phyloP scores from a whole-genome alignment of 495 filamentous ascomycete species.

The Lindgomyces ingoldianus region DNA sequence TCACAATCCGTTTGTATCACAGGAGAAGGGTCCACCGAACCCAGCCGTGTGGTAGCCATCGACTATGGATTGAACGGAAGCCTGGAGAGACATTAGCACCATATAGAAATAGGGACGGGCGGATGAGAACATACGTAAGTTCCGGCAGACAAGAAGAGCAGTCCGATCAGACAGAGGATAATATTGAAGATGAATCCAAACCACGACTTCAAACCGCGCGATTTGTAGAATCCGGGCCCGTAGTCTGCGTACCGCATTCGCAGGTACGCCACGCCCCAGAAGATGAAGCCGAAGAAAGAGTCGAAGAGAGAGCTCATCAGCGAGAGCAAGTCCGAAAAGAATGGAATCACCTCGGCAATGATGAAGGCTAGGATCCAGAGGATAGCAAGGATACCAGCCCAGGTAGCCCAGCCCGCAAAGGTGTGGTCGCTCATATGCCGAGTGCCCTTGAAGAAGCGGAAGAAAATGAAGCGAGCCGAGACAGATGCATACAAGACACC shows the following conservation, averaged over 20 bases:
- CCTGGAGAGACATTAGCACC: slow-evolving; percentile 20
- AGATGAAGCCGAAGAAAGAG: slow-evolving; percentile 92
- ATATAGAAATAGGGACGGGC: not conserved
- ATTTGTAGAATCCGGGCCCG: slow-evolving; percentile 60
- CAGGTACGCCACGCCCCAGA: slow-evolving; percentile 87
- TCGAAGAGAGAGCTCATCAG: slow-evolving; percentile 91
- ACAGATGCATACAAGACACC: slow-evolving; percentile 87
- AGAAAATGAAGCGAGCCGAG: slow-evolving; percentile 80
- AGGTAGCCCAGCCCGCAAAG: slow-evolving; percentile 74
- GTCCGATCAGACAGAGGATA: slow-evolving; percentile 65
- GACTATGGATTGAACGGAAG: slow-evolving; percentile 46
- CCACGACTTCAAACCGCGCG: slow-evolving; percentile 62
- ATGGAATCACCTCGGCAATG: slow-evolving; percentile 85
- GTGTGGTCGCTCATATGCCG: slow-evolving; percentile 78
- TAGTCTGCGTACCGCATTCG: slow-evolving; percentile 75
- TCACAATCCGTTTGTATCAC: slow-evolving; percentile 40
- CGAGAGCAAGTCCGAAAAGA: slow-evolving; percentile 80
- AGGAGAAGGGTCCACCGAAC: slow-evolving; percentile 48
- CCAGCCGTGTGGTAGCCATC: slow-evolving; percentile 40
- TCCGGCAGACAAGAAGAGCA: slow-evolving; percentile 74
- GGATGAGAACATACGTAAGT: slow-evolving; percentile 65
- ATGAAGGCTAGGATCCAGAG: slow-evolving; percentile 80
- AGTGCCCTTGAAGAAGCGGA: slow-evolving; percentile 73
- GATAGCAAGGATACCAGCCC: slow-evolving; percentile 69
- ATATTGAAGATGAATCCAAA: slow-evolving; percentile 65